phyloP scores from a whole-genome alignment of 306 rosid species.

The Cucumis cinereus region DNA sequence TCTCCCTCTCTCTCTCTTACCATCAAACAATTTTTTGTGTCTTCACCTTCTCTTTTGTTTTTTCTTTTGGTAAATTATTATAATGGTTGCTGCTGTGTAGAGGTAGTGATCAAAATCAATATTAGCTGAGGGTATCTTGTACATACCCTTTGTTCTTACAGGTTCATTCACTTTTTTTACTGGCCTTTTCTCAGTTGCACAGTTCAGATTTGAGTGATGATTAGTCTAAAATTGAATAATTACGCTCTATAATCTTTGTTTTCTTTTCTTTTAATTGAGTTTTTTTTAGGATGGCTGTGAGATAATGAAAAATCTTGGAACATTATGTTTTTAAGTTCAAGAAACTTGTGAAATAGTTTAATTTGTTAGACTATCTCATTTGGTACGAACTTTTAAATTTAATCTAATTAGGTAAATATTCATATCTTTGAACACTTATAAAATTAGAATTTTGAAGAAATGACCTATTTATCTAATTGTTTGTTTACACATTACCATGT shows the following conservation, averaged over 20 bases:
- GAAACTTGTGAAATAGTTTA: background rate
- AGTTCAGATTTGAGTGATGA: background rate
- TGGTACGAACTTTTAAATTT: background rate
- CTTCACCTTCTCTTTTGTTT: background rate
- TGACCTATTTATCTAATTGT: no score
- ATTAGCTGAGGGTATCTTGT: background rate
- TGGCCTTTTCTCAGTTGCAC: no score
- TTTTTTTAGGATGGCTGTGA: background rate
- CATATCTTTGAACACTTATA: no score
- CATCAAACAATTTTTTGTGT: background rate
- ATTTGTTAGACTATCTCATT: background rate
- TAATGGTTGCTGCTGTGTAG: background rate
- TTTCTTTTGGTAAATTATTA: background rate
- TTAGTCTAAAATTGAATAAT: background rate
- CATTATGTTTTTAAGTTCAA: background rate
- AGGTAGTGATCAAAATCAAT: slow-evolving; percentile 6
- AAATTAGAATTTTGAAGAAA: no score
- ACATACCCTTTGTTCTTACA: background rate
- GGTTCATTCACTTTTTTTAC: background rate
- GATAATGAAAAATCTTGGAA: background rate
- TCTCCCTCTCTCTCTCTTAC: no score
- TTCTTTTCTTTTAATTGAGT: background rate
- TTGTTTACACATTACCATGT: no score
- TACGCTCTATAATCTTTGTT: background rate
- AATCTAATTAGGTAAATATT: background rate